Percentiles rank a stretch among this genome's conserved stretches.
These are phyloP conservation scores for Sporothrix luriei DNA, from an alignment of 2,329 filamentous ascomycete species.

Conservation along the genomic window DNA sequence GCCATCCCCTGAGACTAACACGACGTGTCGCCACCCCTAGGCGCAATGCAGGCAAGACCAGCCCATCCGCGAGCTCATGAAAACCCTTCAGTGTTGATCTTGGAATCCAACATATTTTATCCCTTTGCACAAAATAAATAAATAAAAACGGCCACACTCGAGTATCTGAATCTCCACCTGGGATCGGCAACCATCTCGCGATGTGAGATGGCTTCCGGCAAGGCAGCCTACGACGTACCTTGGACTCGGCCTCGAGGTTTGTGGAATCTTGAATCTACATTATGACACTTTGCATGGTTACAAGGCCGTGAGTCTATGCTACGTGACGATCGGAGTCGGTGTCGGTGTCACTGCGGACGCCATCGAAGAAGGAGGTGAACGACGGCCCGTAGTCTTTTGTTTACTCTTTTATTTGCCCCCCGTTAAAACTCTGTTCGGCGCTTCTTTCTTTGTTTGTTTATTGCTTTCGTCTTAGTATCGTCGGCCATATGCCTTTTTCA, in stretches of 20 bases:
- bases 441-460: not conserved
- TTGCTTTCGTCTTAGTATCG: not conserved
- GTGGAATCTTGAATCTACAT: no score
- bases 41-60: slow-evolving; percentile 12
- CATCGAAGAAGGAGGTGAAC: not conserved
- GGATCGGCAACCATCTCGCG: slow-evolving; percentile 8
- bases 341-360: not conserved
- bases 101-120: not conserved
- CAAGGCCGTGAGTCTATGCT: not conserved
- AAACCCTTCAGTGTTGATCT: not conserved
- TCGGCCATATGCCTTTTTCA: not conserved
- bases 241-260: no score
- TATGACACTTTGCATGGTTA: no score
- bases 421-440: not conserved
- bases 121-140: not conserved
- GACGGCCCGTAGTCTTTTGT: not conserved
- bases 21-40: slow-evolving; percentile 11
- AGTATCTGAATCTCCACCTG: not conserved
- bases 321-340: no score
- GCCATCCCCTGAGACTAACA: slow-evolving; percentile 15
- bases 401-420: not conserved
- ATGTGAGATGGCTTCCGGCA: not conserved
- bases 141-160: no score
- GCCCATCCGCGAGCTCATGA: not conserved
- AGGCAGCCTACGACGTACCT: not conserved